phyloP scores from a whole-genome alignment of 495 filamentous ascomycete genomes.

The Penicillium coffeae region DNA sequence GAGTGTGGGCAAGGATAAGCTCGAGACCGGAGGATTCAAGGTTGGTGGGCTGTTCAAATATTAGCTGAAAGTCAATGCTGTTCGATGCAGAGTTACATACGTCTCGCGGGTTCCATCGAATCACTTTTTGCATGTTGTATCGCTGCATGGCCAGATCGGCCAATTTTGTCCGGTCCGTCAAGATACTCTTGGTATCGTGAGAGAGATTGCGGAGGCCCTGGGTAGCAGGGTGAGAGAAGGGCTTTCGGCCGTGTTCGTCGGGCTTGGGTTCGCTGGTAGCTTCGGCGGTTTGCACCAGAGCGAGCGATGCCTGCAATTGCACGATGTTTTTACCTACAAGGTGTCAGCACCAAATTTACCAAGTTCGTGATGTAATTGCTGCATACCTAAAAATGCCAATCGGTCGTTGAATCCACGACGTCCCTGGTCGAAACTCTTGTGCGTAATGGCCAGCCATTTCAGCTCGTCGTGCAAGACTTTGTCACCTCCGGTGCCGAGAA shows the following conservation, averaged over 20 bases:
- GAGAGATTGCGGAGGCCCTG: conserved; percentile 67
- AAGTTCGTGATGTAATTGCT: neutral
- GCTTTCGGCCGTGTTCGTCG: conserved; percentile 50
- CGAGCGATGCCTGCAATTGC: conserved; percentile 69
- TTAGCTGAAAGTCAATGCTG: conserved; percentile 5
- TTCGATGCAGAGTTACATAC: conserved; percentile 36
- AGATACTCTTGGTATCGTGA: conserved; percentile 47
- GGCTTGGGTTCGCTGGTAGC: conserved; percentile 14
- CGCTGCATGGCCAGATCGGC: conserved; percentile 56
- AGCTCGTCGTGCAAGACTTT: conserved; percentile 78
- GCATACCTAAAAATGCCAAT: conserved; percentile 81
- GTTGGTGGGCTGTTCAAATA: conserved; percentile 58
- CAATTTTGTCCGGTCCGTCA: conserved; percentile 57
- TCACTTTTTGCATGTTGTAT: conserved; percentile 66
- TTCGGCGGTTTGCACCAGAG: conserved; percentile 54
- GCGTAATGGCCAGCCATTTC: conserved; percentile 95
- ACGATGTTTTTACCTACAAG: conserved; percentile 73
- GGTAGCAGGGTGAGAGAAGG: conserved; percentile 71
- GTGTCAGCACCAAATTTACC: conserved; percentile 1
- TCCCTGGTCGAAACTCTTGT: conserved; percentile 98
- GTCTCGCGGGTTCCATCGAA: conserved; percentile 82
- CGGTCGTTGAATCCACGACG: conserved; percentile 91
- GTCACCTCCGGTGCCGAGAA: conserved; percentile 68
- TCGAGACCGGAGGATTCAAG: conserved; percentile 67
- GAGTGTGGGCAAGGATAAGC: conserved; percentile 64